phyloP scores from a whole-genome alignment of 768 basidiomycete species.

The Macrocybe gigantea region DNA sequence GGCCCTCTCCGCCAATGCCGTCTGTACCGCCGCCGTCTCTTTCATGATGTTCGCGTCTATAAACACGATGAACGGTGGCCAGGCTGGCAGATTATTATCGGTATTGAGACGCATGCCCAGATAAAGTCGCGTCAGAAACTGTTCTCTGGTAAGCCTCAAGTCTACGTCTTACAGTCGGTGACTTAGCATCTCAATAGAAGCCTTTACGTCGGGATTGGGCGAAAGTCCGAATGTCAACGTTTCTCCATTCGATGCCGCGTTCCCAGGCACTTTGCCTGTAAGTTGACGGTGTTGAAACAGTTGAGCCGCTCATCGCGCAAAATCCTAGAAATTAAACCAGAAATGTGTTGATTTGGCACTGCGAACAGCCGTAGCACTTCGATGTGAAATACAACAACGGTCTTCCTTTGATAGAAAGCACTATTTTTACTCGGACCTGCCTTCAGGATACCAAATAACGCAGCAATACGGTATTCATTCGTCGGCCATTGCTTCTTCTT shows the following conservation, averaged over 20 bases:
- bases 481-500: slow-evolving; percentile 5
- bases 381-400: slow-evolving; percentile 52
- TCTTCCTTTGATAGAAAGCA: slow-evolving; percentile 96
- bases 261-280: slow-evolving; percentile 91
- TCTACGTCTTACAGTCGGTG: background rate
- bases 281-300: slow-evolving; percentile 14
- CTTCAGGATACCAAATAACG: slow-evolving; percentile 94
- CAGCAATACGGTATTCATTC: slow-evolving; percentile 73
- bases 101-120: slow-evolving; percentile 95
- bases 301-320: background rate
- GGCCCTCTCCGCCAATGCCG: slow-evolving; percentile 13
- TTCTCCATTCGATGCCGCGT: slow-evolving; percentile 78
- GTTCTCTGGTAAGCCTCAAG: slow-evolving; percentile 62
- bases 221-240: slow-evolving; percentile 70
- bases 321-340: slow-evolving; percentile 49
- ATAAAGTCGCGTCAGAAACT: slow-evolving; percentile 84
- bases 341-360: slow-evolving; percentile 76
- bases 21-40: slow-evolving; percentile 12
- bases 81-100: slow-evolving; percentile 87
- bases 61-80: slow-evolving; percentile 55
- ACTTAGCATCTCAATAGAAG: slow-evolving; percentile 20
- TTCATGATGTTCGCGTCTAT: slow-evolving; percentile 27
- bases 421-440: slow-evolving; percentile 95
- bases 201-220: slow-evolving; percentile 32
- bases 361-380: slow-evolving; percentile 75